Conservation (phyloP, 164 flowering plant species). For the Saururus chinensis region DNA sequence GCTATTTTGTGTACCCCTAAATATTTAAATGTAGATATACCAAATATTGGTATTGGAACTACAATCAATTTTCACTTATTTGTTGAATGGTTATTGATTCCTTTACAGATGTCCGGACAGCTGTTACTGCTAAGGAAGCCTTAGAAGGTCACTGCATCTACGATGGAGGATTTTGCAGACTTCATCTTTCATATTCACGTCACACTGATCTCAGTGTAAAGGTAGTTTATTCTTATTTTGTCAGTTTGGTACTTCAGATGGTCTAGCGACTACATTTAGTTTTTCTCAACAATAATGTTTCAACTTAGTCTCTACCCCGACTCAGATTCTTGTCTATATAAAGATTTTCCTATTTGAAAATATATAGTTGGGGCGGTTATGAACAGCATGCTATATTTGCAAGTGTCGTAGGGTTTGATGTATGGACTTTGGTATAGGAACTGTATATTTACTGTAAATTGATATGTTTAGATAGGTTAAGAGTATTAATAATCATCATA, state of each 20-base stretch:
- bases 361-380: too few relatives aligned
- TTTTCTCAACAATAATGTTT: too few relatives aligned
- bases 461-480: too few relatives aligned
- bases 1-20: too few relatives aligned
- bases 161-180: conserved; percentile 98
- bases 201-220: conserved; percentile 92
- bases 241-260: not conserved
- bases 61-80: not conserved
- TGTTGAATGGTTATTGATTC: not conserved
- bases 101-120: conserved; percentile 68
- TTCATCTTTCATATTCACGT: conserved; percentile 83
- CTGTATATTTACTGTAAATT: too few relatives aligned
- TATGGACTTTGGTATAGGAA: too few relatives aligned
- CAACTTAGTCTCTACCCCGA: too few relatives aligned
- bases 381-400: too few relatives aligned
- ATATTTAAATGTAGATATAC: not conserved
- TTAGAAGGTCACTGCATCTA: conserved; percentile 93
- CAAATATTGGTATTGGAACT: not conserved
- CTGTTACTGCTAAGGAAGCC: conserved; percentile 75
- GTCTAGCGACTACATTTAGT: not conserved
- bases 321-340: too few relatives aligned
- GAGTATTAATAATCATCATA: too few relatives aligned
- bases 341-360: too few relatives aligned
- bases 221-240: conserved; percentile 23
- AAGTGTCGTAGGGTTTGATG: too few relatives aligned